Evolutionary conservation across 2,329 filamentous ascomycete species (phyloP).

Genomic region (Beauveria sp.): DNA sequence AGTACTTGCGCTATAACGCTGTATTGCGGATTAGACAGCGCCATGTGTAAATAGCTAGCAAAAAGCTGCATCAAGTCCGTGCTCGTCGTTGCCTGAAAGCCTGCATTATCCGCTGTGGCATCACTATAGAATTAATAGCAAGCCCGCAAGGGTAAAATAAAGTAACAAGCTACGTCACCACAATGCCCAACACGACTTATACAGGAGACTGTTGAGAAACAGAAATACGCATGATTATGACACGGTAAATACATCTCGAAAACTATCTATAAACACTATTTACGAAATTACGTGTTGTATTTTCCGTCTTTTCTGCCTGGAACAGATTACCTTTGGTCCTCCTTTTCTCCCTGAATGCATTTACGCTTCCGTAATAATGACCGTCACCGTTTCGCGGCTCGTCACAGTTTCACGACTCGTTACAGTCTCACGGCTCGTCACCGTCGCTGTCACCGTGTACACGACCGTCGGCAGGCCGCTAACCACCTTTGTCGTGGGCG

Average conservation of each 20-base stretch:
- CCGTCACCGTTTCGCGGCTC: slow-evolving; percentile 12
- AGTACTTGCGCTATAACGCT: background rate
- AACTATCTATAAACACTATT: background rate
- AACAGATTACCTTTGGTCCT: background rate
- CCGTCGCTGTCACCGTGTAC: slow-evolving; percentile 28
- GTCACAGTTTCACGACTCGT: slow-evolving; percentile 19
- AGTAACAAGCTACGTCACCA: background rate
- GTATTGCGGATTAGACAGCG: background rate
- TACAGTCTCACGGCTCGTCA: slow-evolving; percentile 22
- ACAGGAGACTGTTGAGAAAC: too few relatives aligned
- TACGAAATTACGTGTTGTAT: too few relatives aligned
- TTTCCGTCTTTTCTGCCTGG: background rate
- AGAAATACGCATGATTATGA: background rate
- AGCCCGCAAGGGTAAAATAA: background rate
- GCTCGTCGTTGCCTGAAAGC: background rate
- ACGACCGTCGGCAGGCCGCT: slow-evolving; percentile 28
- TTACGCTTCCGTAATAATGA: slow-evolving; percentile 16
- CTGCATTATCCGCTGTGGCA: background rate
- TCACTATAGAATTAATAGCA: background rate
- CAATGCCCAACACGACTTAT: too few relatives aligned
- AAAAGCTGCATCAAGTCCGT: background rate
- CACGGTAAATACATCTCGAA: background rate
- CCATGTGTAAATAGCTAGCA: background rate
- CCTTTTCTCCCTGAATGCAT: too few relatives aligned
- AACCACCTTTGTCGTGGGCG: slow-evolving; percentile 18